phyloP scores from a whole-genome alignment of 2,329 filamentous ascomycete species.

The Fusarium ramigenum region DNA sequence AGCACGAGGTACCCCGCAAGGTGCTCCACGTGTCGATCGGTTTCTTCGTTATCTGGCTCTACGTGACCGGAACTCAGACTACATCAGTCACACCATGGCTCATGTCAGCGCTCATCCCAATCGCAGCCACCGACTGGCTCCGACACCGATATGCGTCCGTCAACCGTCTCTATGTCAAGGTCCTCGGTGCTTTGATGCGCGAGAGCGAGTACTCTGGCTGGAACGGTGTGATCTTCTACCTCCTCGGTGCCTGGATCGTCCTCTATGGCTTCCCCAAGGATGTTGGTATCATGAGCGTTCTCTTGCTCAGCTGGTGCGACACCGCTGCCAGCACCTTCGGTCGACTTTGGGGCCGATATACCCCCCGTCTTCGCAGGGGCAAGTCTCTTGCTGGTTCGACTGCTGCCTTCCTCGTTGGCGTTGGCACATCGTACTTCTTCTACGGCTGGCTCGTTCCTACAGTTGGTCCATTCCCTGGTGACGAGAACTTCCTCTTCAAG shows the following conservation, averaged over 20 bases:
- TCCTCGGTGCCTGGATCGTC: conserved; percentile 88
- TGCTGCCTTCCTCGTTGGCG: conserved; percentile 84
- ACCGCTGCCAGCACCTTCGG: conserved; percentile 96
- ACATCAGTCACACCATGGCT: conserved; percentile 84
- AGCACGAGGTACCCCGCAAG: conserved; percentile 96
- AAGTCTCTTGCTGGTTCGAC: conserved; percentile 92
- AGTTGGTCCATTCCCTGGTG: conserved; percentile 72
- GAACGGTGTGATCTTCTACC: conserved; percentile 97
- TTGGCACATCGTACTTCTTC: conserved; percentile 84
- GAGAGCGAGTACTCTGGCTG: conserved; percentile 94
- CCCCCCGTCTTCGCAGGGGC: conserved; percentile 81
- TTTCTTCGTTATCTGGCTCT: conserved; percentile 89
- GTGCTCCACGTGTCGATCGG: conserved; percentile 94
- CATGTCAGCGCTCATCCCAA: conserved; percentile 82
- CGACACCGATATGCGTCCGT: conserved; percentile 84
- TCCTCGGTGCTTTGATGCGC: conserved; percentile 91
- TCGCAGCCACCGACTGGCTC: conserved; percentile 81
- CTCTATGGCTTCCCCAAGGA: conserved; percentile 93
- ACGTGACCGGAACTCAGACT: conserved; percentile 80
- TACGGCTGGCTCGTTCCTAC: conserved; percentile 86
- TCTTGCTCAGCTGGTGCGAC: conserved; percentile 97
- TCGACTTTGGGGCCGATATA: conserved; percentile 87
- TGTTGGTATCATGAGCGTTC: conserved; percentile 85
- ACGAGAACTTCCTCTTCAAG: conserved; percentile 80
- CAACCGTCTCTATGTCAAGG: conserved; percentile 86